Evolutionary conservation across 2,329 filamentous ascomycete species (phyloP).

Genomic region (Corniculantispora saksenae): DNA sequence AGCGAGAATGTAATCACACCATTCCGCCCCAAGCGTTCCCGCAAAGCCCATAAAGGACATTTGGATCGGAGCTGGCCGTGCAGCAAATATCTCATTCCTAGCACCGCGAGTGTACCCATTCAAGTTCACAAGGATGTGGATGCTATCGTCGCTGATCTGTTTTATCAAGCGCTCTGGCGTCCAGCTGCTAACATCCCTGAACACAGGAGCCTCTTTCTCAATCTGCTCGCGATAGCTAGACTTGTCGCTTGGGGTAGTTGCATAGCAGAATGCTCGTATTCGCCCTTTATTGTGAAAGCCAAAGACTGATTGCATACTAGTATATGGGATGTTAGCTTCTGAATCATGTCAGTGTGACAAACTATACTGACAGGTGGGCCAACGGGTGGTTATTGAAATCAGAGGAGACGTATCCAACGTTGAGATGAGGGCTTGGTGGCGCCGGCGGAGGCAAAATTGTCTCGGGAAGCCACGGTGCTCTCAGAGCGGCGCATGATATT

Average conservation of each 20-base stretch:
- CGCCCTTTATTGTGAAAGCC: slow-evolving; percentile 76
- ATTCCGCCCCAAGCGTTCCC: slow-evolving; percentile 91
- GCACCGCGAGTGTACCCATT: slow-evolving; percentile 97
- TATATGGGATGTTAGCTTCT: slow-evolving; percentile 15
- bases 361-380: slow-evolving; percentile 69
- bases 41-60: slow-evolving; percentile 99
- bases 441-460: slow-evolving; percentile 82
- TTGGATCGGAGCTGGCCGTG: slow-evolving; percentile 89
- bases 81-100: slow-evolving; percentile 96
- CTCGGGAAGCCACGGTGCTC: slow-evolving; percentile 79
- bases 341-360: neutral
- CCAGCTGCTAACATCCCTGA: slow-evolving; percentile 87
- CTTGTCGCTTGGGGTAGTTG: slow-evolving; percentile 86
- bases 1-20: slow-evolving; percentile 96
- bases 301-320: slow-evolving; percentile 94
- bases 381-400: slow-evolving; percentile 99
- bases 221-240: slow-evolving; percentile 91
- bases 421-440: slow-evolving; percentile 80
- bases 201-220: slow-evolving; percentile 86
- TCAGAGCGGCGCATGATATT: slow-evolving; percentile 87
- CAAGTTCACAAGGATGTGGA: slow-evolving; percentile 95
- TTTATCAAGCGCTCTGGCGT: slow-evolving; percentile 78
- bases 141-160: slow-evolving; percentile 83
- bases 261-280: slow-evolving; percentile 90
- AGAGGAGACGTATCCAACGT: slow-evolving; percentile 93